Base-by-base conservation (phyloP, 306 rosid genomes). In the Urtica urens region DNA sequence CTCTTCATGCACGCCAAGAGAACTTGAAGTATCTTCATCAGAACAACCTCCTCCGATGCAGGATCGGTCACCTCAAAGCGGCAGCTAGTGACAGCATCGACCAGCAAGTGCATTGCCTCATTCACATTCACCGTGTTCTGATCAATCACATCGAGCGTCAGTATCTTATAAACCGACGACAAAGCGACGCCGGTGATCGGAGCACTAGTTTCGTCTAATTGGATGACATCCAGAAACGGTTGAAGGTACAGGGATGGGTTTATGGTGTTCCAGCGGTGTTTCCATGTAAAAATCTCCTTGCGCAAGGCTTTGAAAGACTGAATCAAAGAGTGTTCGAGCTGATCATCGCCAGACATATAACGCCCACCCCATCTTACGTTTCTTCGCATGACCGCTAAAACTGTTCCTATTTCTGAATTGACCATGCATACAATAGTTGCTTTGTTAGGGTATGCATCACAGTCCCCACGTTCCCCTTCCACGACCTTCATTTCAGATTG, bases 71-170 rank as follows among this genome's bases (percentile, higher is more conserved):
- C 93, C 71, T 92, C 94, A 77, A 92, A 92, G 67, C 99, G 73
- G 72, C 95, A 85, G 63, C 96, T 85, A 59, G 96, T 85, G 69
- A 85, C 81, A 49, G 94, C 92, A 79, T 92, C 99, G 60, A 92
- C 99, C 58, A 92, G 71, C 76, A 79, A 72, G 74, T 77, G 90
- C 88, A 92, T 82, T 52, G 95, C 92, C 65, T 85, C 86, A 64
- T 81, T 94, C 66, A 80, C 86, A 54, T 79, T 85, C 46, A 78
- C 73, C 17, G 94, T 79, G 61, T 82, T 75, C 54, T 79, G 94
- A 74, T 92, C 96, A 21, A 82, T 85, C 67, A 85, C 78, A 68
- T 82, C 96, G 33, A 85, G 81, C 15, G 94, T 79, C 65, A 92
- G 69, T 61, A 92, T 85, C 78, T 92, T 92, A 75, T 77, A 76